These are phyloP conservation scores for Xylaria hypoxylon DNA, from an alignment of 2,329 filamentous ascomycete genomes.

Conservation along the genomic window DNA sequence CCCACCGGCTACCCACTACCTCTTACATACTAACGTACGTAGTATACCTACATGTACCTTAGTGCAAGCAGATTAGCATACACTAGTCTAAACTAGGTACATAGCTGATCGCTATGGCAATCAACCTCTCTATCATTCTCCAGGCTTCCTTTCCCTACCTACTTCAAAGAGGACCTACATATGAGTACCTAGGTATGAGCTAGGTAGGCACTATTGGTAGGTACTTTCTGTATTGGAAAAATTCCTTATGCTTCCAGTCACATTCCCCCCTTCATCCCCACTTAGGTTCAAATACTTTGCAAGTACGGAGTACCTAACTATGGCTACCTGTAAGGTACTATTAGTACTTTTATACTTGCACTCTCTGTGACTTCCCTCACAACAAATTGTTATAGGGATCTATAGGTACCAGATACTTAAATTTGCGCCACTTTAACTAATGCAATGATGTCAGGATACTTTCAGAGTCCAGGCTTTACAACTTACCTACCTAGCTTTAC, in stretches of 20 bases:
- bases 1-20: too few species aligned
- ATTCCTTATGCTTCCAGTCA: constrained; percentile 14
- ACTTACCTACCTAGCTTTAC: not conserved
- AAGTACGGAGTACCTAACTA: not conserved
- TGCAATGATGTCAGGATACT: constrained; percentile 21
- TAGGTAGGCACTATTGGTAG: not conserved
- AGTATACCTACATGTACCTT: not conserved
- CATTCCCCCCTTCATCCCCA: not conserved
- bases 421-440: not conserved
- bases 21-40: too few species aligned
- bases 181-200: too few species aligned
- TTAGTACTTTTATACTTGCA: not conserved
- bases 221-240: constrained; percentile 8
- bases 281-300: constrained; percentile 3
- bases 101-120: too few species aligned
- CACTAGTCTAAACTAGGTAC: too few species aligned
- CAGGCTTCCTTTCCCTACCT: too few species aligned
- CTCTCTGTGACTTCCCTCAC: constrained; percentile 1
- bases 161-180: too few species aligned
- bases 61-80: too few species aligned
- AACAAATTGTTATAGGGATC: constrained; percentile 1
- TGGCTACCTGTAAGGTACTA: not conserved
- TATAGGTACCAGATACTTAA: not conserved
- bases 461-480: not conserved
- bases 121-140: too few species aligned